These are phyloP conservation scores for Exsudoporus floridanus DNA, from an alignment of 1,284 basidiomycete species.

Conservation along the genomic window DNA sequence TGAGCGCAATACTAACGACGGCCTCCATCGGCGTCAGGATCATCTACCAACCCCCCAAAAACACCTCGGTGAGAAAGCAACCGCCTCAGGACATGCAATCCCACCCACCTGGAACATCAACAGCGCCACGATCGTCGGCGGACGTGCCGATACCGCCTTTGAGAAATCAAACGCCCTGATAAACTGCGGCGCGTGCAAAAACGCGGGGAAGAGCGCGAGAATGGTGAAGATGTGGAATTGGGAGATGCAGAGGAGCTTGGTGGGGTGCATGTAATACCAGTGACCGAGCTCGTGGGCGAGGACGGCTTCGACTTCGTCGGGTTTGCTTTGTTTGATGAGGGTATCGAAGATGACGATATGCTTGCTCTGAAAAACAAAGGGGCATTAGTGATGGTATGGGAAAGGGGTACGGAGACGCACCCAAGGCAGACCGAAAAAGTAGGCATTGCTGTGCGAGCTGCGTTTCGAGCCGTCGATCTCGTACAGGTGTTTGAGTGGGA, in stretches of 20 bases:
- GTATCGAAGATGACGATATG: slow-evolving; percentile 98
- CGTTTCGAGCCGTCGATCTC: slow-evolving; percentile 98
- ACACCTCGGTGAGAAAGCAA: neutral
- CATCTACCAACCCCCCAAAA: slow-evolving; percentile 47
- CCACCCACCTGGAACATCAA: slow-evolving; percentile 71
- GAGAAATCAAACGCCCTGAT: slow-evolving; percentile 88
- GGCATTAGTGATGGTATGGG: neutral
- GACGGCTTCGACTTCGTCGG: slow-evolving; percentile 90
- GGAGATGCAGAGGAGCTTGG: slow-evolving; percentile 82
- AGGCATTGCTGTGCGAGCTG: slow-evolving; percentile 92
- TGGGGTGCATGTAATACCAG: slow-evolving; percentile 89
- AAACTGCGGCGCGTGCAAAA: slow-evolving; percentile 84
- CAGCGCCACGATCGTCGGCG: slow-evolving; percentile 89
- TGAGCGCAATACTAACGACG: slow-evolving; percentile 73
- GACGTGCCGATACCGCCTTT: slow-evolving; percentile 56
- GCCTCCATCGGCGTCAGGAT: slow-evolving; percentile 83
- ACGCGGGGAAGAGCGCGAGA: slow-evolving; percentile 87
- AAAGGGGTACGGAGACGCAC: slow-evolving; percentile 41
- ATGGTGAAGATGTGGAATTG: slow-evolving; percentile 88
- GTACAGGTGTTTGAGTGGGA: slow-evolving; percentile 93
- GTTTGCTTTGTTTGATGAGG: slow-evolving; percentile 84
- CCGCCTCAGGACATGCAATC: neutral
- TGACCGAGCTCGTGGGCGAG: slow-evolving; percentile 94
- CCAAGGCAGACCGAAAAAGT: slow-evolving; percentile 94
- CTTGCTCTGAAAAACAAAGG: slow-evolving; percentile 53